Evolutionary conservation across 2,329 filamentous ascomycete species (phyloP), one percentile per base, ranked within the genome.

Genomic region (Ophidiomyces ophidiicola): DNA sequence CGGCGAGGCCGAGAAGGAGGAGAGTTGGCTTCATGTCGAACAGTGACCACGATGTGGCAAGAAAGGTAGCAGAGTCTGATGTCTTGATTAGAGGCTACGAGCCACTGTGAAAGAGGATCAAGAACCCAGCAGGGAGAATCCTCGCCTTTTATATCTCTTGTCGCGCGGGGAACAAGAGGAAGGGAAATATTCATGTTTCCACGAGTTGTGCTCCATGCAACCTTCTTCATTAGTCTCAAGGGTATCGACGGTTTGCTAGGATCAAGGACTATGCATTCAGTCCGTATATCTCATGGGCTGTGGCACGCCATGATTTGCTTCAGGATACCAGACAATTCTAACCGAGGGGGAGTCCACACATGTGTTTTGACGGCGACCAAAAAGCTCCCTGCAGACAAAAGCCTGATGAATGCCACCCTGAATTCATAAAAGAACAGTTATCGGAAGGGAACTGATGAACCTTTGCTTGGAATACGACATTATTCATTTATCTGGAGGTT

Each of bases 1-100:
- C 32, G 20, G 38, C 38, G 18, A 41, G 38, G 38, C 38, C 38
- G 24, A 41, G 31, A 17, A 41, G 32, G 8, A 41, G 38, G 26
- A 41, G 15, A 41, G 38, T 10, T 17, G 38, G 26, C 38, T 41
- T 41, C 38, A 41, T 41, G 11, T 35, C n/a, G 15, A 15, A 33
- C 29, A 20, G 5, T 5, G 23, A 21, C 15, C 3, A 11, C 8
- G 24, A 12, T 8, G 20, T 14, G 14, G 28, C 2, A 28, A 20
- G 30, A 33, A 18, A 28, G 29, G 26, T 39, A 7, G 25, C 29
- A 29, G 7, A 14, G n/a, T 39, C 18, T 12, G 17, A 28, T 14
- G 12, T 20, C 21, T 7, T 12, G 19, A 15, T 4, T 20, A 6
- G n/a, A 20, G 21, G 20, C 23, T 32, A 18, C 30, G 19, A 8